Evolutionary conservation across 768 basidiomycete genomes (phyloP).

Genomic region (Phlebiopsis flavidoalba): DNA sequence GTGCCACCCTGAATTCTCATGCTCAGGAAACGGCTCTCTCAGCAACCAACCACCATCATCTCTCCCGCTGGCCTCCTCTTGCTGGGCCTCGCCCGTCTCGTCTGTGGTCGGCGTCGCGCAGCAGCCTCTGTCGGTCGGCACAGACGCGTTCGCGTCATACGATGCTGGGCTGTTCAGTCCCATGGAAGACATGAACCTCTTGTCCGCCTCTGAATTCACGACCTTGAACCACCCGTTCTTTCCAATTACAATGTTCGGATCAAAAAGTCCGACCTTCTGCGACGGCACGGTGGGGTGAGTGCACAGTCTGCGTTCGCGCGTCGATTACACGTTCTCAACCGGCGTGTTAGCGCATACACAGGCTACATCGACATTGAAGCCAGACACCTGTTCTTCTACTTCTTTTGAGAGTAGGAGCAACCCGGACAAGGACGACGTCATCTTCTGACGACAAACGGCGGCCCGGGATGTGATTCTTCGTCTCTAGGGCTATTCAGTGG

Average conservation of each 20-base stretch:
- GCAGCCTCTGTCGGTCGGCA: slow-evolving; percentile 2
- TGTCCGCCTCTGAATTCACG: slow-evolving; percentile 20
- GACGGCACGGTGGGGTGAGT: slow-evolving; percentile 51
- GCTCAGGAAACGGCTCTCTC: neutral
- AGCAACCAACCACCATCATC: neutral
- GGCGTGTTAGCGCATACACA: slow-evolving; percentile 52
- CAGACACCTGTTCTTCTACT: slow-evolving; percentile 42
- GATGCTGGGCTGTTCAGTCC: slow-evolving; percentile 29
- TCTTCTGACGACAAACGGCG: slow-evolving; percentile 35
- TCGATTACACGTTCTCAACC: slow-evolving; percentile 33
- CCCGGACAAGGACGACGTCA: slow-evolving; percentile 28
- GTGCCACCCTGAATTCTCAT: neutral
- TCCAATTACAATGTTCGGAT: slow-evolving; percentile 47
- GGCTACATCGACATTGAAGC: slow-evolving; percentile 70
- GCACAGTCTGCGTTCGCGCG: slow-evolving; percentile 19
- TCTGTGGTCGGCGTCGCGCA: neutral
- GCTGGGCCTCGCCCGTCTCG: neutral
- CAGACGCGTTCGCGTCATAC: slow-evolving; percentile 28
- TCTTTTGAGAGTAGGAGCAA: slow-evolving; percentile 41
- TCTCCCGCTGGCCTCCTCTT: neutral
- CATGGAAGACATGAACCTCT: slow-evolving; percentile 20
- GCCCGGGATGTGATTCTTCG: slow-evolving; percentile 26
- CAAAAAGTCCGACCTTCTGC: slow-evolving; percentile 54
- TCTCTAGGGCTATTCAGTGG: slow-evolving; percentile 39
- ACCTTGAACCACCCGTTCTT: slow-evolving; percentile 37